These are phyloP conservation scores for Penicillium nucicola DNA, from an alignment of 495 filamentous ascomycete genomes.

Conservation along the genomic window DNA sequence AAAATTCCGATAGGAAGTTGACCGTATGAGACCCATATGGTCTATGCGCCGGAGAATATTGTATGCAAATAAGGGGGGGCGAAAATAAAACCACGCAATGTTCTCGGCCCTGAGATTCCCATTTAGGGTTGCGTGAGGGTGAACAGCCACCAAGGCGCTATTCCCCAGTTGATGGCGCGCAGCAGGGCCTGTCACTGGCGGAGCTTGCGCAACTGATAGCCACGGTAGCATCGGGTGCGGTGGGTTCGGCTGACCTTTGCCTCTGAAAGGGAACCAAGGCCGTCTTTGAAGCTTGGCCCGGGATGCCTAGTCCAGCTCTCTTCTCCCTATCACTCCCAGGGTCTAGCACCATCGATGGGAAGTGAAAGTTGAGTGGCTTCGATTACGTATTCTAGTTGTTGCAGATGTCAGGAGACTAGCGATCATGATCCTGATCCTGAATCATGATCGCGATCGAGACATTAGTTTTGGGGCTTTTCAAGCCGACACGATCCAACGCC, in stretches of 20 bases:
- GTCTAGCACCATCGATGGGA: too few species aligned
- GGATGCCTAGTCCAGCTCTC: background rate
- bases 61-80: background rate
- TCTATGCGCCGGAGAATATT: background rate
- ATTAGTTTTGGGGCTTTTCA: too few species aligned
- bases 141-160: conserved; percentile 8
- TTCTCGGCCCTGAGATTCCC: conserved; percentile 1
- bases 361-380: too few species aligned
- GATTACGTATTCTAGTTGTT: too few species aligned
- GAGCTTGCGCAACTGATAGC: conserved; percentile 5
- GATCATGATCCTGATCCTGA: too few species aligned
- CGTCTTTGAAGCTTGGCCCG: background rate
- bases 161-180: conserved; percentile 13
- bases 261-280: background rate
- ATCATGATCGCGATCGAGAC: too few species aligned
- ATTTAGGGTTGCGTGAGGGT: background rate
- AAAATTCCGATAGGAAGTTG: background rate
- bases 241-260: background rate
- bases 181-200: conserved; percentile 18
- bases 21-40: background rate
- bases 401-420: too few species aligned
- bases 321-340: too few species aligned
- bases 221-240: conserved; percentile 24
- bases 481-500: too few species aligned
- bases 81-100: background rate